Percentiles rank a stretch among this genome's conserved stretches.
Conservation (phyloP, 2,329 filamentous ascomycete genomes). For the Macrophomina tecta region DNA sequence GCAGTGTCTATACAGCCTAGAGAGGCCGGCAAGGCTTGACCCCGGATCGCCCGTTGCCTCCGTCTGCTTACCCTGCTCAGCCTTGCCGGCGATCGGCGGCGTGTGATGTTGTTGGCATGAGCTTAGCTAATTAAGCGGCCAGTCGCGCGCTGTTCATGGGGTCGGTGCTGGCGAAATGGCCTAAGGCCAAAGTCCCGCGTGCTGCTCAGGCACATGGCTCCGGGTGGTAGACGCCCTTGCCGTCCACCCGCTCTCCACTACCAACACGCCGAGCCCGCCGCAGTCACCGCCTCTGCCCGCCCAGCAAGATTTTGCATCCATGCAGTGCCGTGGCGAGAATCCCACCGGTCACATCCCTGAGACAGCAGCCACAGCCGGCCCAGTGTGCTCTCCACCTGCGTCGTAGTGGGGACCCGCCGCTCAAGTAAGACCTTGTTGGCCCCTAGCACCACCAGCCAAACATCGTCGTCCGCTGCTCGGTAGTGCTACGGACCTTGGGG, state of each 20-base stretch:
- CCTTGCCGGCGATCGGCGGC: conserved; percentile 26
- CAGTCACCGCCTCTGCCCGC: background rate
- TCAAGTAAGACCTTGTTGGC: conserved; percentile 26
- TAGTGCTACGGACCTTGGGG: conserved; percentile 24
- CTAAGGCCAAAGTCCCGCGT: conserved; percentile 8
- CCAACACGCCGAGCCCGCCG: conserved; percentile 2
- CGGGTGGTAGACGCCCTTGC: conserved; percentile 19
- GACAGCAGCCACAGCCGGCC: conserved; percentile 19
- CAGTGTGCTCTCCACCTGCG: conserved; percentile 6
- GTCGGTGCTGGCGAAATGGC: background rate
- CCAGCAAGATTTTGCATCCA: conserved; percentile 8
- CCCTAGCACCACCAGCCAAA: conserved; percentile 5
- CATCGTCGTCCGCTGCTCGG: conserved; percentile 5
- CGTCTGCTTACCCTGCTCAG: conserved; percentile 22
- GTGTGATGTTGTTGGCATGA: background rate
- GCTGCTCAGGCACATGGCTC: conserved; percentile 24
- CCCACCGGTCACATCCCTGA: conserved; percentile 18
- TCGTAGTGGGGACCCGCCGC: conserved; percentile 24
- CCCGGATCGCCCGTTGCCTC: conserved; percentile 7
- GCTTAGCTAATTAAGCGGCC: conserved; percentile 7
- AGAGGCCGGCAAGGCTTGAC: background rate
- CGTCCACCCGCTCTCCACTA: conserved; percentile 9
- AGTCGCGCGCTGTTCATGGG: background rate
- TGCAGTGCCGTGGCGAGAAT: conserved; percentile 20
- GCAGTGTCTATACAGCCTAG: background rate